Evolutionary conservation across 1,284 basidiomycete genomes (phyloP), one percentile per base, ranked within the genome.

Genomic region (Ceratobasidium sp.): DNA sequence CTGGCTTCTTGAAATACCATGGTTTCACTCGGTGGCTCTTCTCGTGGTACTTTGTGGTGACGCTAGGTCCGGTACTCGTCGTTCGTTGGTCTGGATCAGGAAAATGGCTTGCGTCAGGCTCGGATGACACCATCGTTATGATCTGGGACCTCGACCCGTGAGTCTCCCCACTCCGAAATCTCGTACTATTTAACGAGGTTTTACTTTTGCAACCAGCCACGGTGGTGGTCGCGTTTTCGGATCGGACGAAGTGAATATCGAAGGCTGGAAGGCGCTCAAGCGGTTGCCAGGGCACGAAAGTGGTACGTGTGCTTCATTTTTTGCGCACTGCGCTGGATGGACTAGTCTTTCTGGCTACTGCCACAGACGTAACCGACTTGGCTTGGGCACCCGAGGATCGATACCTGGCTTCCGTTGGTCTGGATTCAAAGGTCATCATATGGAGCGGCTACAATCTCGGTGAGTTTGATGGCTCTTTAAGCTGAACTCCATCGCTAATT

Each of bases 71-170:
- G 0, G 96, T 99, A 1, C 84, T 99, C 28, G 90, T 91, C 18
- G 92, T 98, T n/a, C 83, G 96, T 72, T 99, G 96, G 96, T 94
- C 95, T 12, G 90, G 96, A 80, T 94, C 92, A 16, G 97, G 96
- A 6, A 83, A 91, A 63, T 98, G 92, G 88, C 84, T 99, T 9
- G 97, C 97, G 1, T 96, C 94, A 77, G 96, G 97, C 18, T 96
- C 95, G 72, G 96, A 99, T 81, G 96, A 99, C 79, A 89, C 90
- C 76, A 92, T 97, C 76, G 88, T 96, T 28, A 92, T 99, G 88
- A 89, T 99, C 66, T 99, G 96, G 96, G 94, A 96, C 78, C 86
- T 96, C 51, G 96, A 99, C 80, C 92, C 92, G 93, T 96, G 79
- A 82, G 92, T 87, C 42, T 61, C 9, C n/a, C 75, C 33, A 12